Base-by-base conservation (phyloP, 2,329 filamentous ascomycete species). In the Beauveria bassiana region DNA sequence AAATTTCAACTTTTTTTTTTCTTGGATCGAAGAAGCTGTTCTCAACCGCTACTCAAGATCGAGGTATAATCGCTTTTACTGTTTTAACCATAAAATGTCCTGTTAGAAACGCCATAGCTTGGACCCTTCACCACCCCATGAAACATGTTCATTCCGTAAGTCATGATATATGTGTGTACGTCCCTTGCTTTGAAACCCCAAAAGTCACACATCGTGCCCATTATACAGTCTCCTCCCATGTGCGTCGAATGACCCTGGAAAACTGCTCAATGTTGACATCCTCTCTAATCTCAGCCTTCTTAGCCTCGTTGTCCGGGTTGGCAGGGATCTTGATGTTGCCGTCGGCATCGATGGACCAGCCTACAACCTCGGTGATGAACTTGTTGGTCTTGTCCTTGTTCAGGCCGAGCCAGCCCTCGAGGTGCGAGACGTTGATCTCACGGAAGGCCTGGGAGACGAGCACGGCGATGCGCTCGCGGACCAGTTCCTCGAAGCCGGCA, bases 241-340 rank as follows among this genome's bases (percentile, higher is more conserved):
- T 89, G 71, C 93, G 84, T 75, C 89, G 84, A 65, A 96, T 86
- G 64, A 96, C 86, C 68, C 91, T 82, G 58, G 85, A 80, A 75
- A 93, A 93, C 79, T 91, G 91, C 68, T 95, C 90, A 63, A 96
- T 88, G 76, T 89, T 91, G 71, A 99, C 95, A 67, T 95, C 93
- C 81, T 99, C 95, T 70, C 93, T 86, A 71, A 97, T 96, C 75
- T 97, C 90, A 46, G 92, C 89, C 76, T 95, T 95, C 81, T 96
- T 91, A 50, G 92, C 95, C 84, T 98, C 93, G 75, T 97, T 97
- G 78, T 99, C 95, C 72, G 95, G 90, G 80, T 99, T 99, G 71
- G 88, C 81, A 61, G 95, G 95, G 61, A 99, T 85, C 74, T 85
- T 85, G 65, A 97, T 87, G 49, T 78, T 71, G 40, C 82, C 80